These are phyloP conservation scores for Xylaria bambusicola DNA, from an alignment of 495 filamentous ascomycete genomes.

Conservation along the genomic window DNA sequence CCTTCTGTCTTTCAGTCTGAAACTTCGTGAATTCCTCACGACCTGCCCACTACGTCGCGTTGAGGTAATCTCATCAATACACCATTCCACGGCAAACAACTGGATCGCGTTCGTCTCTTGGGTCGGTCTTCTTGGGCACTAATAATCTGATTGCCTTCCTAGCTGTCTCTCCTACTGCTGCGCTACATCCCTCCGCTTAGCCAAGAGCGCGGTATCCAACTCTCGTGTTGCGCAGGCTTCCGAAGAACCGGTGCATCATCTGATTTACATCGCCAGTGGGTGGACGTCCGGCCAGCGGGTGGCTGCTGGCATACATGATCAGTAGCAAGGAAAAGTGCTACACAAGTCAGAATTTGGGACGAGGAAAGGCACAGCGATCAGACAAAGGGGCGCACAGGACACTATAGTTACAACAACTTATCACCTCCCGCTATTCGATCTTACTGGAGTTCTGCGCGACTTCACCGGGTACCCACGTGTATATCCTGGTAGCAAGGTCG, in stretches of 20 bases:
- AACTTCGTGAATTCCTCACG: neutral
- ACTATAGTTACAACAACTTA: neutral
- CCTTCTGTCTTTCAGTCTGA: neutral
- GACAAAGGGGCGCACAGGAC: neutral
- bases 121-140: conserved; percentile 9
- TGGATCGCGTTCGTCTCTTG: neutral
- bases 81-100: neutral
- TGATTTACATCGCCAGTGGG: neutral
- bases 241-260: neutral
- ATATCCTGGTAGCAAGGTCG: neutral
- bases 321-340: neutral
- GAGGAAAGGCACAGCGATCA: conserved; percentile 4
- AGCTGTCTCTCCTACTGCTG: neutral
- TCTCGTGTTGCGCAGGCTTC: neutral
- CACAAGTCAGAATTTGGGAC: neutral
- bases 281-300: neutral
- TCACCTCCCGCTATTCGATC: neutral
- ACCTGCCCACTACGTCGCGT: neutral
- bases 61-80: neutral
- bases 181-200: neutral
- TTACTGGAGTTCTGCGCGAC: neutral
- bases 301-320: conserved; percentile 8
- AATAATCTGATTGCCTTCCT: conserved; percentile 7
- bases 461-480: conserved; percentile 6
- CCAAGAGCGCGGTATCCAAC: neutral